These are phyloP conservation scores for Collybia mongolica DNA, from an alignment of 768 basidiomycete genomes.

Conservation along the genomic window DNA sequence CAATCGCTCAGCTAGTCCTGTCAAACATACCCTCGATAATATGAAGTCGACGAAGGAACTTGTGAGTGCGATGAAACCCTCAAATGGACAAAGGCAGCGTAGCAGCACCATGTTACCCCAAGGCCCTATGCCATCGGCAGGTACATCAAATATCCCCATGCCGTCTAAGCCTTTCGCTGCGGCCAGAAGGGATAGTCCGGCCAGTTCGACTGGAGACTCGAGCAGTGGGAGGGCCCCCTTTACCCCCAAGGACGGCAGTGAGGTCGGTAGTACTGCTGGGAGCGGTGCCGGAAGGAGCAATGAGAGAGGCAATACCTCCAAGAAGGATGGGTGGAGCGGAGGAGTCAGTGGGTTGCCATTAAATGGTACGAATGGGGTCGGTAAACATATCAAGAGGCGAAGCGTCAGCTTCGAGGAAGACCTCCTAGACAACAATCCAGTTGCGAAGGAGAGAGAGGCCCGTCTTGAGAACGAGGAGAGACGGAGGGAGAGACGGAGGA, in stretches of 20 bases:
- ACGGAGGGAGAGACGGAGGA: conserved; percentile 71
- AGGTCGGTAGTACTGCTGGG: conserved; percentile 32
- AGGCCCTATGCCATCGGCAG: conserved; percentile 7
- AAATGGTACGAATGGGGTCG: conserved; percentile 3
- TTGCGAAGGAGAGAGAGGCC: conserved; percentile 22
- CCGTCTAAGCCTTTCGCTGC: conserved; percentile 59
- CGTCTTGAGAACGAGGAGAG: conserved; percentile 45
- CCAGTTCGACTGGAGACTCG: conserved; percentile 84
- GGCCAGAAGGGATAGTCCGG: conserved; percentile 62
- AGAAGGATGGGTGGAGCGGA: conserved; percentile 26
- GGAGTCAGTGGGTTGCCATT: conserved; percentile 32
- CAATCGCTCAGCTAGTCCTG: too few species aligned
- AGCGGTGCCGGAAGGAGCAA: conserved; percentile 15
- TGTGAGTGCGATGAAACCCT: background rate
- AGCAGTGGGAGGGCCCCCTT: conserved; percentile 74
- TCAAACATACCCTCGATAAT: conserved; percentile 2
- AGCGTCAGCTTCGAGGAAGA: conserved; percentile 74
- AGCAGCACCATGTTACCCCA: conserved; percentile 40
- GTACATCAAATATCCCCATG: conserved; percentile 4
- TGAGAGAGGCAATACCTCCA: conserved; percentile 10
- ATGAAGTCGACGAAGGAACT: background rate
- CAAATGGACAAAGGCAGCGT: conserved; percentile 26
- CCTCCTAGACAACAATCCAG: conserved; percentile 17
- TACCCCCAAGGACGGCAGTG: conserved; percentile 80
- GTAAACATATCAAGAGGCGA: conserved; percentile 44